phyloP scores from a whole-genome alignment of 169 alveolate species.

The Plasmodium gonderi region DNA sequence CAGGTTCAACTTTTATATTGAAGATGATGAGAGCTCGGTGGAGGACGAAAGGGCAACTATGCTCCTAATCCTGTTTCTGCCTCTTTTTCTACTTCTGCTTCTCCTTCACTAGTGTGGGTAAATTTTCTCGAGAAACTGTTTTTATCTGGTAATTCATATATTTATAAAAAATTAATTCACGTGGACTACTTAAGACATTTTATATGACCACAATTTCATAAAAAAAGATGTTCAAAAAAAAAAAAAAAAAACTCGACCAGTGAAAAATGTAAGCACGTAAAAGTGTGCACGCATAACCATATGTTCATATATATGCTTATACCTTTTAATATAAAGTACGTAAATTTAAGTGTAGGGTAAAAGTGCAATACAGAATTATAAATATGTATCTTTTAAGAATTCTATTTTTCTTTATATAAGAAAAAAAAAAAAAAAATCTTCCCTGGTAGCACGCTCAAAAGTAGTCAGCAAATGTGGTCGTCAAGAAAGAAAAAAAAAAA shows the following conservation, averaged over 20 bases:
- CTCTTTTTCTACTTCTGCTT: background rate
- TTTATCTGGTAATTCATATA: background rate
- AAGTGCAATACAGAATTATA: background rate
- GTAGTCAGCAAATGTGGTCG: no score
- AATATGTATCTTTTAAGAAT: background rate
- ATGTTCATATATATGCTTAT: no score
- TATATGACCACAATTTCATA: background rate
- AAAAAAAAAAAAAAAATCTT: background rate
- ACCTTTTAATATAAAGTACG: no score
- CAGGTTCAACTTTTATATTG: background rate
- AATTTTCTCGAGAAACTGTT: background rate
- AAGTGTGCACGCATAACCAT: background rate
- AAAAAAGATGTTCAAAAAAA: background rate
- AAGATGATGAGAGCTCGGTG: background rate
- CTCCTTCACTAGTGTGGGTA: background rate
- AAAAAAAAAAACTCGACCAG: background rate
- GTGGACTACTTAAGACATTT: background rate
- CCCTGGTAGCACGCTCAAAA: background rate
- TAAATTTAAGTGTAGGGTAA: no score
- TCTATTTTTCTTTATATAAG: background rate
- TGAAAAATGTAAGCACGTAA: background rate
- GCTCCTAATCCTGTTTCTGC: no score
- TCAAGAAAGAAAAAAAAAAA: background rate
- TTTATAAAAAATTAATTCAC: background rate
- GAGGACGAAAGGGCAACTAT: background rate